Base-by-base conservation (phyloP, 352 stramenopile species). In the Vaucheria bursata region DNA sequence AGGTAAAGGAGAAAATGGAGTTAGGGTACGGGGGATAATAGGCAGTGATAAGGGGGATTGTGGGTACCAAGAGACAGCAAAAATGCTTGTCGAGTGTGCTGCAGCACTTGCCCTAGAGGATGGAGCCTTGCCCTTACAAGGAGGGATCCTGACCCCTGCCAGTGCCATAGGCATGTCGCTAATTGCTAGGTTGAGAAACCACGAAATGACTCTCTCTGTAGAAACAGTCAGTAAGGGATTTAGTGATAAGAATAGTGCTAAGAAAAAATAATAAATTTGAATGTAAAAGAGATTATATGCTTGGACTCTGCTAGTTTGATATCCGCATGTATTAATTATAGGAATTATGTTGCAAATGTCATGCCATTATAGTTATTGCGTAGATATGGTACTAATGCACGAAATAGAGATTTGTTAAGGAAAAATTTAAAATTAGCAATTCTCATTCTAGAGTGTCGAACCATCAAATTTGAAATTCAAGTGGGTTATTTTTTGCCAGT, bases 1-100 rank as follows among this genome's bases (percentile, higher is more conserved):
- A 32, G 75, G 18, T 6, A 77, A 77, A 40, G 75, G 69, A 18
- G 74, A 78, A n/a, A 64, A 80, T 6, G 34, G 77, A 7, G 40
- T 73, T 3, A 50, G 40, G 2, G 65, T 72, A 39, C 36, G 36
- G 33, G 78, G 52, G 18, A 75, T 49, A 66, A 67, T 81, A 6
- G 78, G 78, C 35, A 77, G 59, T 68, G 78, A 83, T 66, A 81
- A 83, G 64, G 78, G 78, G 8, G 78, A 83, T 73, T 37, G 29
- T 29, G 78, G 78, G n/a, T 83, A 83, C 68, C 79, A 83, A 49
- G 78, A 78, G 69, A 83, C 78, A 1, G 73, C 73, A 12, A 83
- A 78, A 66, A 83, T 83, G 78, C 73, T 83, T 31, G 59, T 34
- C 6, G 78, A 83, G 52, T 75, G 25, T 18, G 78, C 50, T 0